Conservation (phyloP, 148 eudicot genomes). For the Pouteria glomerata region DNA sequence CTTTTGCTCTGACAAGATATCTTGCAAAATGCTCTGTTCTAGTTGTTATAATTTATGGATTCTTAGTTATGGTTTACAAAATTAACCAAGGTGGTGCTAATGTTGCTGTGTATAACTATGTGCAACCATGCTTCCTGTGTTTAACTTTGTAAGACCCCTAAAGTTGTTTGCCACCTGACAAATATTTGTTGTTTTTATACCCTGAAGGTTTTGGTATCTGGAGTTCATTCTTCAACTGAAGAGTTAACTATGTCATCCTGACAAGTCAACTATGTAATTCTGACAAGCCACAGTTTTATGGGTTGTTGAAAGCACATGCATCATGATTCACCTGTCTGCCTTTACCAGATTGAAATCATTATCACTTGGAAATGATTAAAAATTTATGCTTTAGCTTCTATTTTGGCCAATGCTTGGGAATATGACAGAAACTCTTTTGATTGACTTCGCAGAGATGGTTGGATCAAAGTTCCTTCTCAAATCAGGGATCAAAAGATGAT, state of each 20-base stretch:
- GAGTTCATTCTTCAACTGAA: background rate
- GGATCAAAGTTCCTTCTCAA: constrained; percentile 31
- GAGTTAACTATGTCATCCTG: background rate
- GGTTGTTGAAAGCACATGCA: background rate
- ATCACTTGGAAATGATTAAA: background rate
- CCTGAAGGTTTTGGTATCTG: too few species aligned
- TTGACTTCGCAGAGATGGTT: constrained; percentile 45
- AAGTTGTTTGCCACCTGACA: background rate
- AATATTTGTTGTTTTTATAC: background rate
- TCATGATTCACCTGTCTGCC: background rate
- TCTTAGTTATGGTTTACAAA: background rate
- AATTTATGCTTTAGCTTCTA: background rate
- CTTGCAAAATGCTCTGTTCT: background rate
- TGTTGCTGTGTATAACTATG: background rate
- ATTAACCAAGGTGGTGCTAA: background rate
- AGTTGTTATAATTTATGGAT: background rate
- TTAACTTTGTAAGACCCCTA: background rate
- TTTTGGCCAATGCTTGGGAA: background rate
- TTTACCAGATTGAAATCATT: background rate
- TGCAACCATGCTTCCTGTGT: background rate
- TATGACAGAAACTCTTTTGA: background rate
- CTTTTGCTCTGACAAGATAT: background rate
- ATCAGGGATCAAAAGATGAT: constrained; percentile 37
- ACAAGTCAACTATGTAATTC: background rate
- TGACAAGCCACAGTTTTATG: background rate